Evolutionary conservation across 176 grass and related monocot genomes (phyloP), one percentile per base, ranked within the genome.

Genomic region (Oryza glumipatula): DNA sequence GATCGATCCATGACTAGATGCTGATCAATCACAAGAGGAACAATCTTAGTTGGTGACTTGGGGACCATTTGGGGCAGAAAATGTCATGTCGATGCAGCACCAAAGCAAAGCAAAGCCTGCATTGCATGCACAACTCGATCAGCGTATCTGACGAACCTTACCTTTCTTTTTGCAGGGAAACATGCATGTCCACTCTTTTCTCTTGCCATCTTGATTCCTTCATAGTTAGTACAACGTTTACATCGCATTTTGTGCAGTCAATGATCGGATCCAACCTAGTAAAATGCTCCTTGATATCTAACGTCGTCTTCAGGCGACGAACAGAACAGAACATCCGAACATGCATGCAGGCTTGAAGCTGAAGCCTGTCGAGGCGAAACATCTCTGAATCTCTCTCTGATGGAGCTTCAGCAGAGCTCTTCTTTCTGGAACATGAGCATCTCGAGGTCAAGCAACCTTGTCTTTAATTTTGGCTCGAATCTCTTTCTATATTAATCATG

Each of bases 391-490:
- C 46, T 76, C 46, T 7, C 6, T 6, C 32, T 76, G 28, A 23
- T 22, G 51, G 35, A 10, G 46, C 52, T 82, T 72, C 52, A 72
- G 13, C 74, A 15, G 46, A 63, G 10, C 39, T 8, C 28, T 32
- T 45, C 9, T 44, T 74, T 74, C 72, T 70, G 33, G 67, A 85
- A 63, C 51, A 48, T 7, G 45, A 9, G 76, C 75, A 79, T 72
- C 68, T 86, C 12, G 14, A 28, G 5, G 70, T 63, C 10, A 52
- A 43, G 68, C 7, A 61, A 0, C 35, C 35, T 46, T 32, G 30
- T 32, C 30, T 52, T 15, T 49, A 49, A 52, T 63, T 82, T 82
- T 45, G 24, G n/a, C 21, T 1, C 12, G 21, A 58, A 68, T 32
- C 45, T 39, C 12, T 35, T 67, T 76, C 72, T 45, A 67, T 45